A percentile compares a stretch with the other conserved stretches of the same genome.
Evolutionary conservation across 23 red algal genomes (phyloP).

Genomic region (Gracilaria caudata): DNA sequence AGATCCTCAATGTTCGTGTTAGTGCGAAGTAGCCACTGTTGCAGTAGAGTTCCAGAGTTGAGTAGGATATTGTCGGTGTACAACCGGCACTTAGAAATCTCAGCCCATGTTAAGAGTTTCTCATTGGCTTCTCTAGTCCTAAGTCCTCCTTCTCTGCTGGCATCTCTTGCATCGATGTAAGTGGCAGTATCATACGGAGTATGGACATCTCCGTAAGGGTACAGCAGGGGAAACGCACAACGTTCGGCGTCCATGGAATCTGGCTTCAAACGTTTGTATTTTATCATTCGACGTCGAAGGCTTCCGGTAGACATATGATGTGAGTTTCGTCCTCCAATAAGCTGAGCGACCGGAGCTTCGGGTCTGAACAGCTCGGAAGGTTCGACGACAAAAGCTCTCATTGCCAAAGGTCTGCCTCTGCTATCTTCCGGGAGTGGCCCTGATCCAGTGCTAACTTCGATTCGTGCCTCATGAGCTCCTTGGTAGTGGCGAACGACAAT

Average conservation of each 20-base stretch:
- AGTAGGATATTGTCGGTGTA: constrained; percentile 2
- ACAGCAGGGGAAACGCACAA: neutral
- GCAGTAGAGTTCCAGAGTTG: neutral
- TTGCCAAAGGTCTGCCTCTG: neutral
- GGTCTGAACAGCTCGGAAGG: neutral
- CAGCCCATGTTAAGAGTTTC: neutral
- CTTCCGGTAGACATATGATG: neutral
- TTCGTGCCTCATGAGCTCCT: neutral
- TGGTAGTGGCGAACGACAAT: neutral
- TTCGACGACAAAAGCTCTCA: neutral
- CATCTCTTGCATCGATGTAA: neutral
- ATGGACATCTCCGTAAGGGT: neutral
- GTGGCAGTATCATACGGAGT: neutral
- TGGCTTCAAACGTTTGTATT: neutral
- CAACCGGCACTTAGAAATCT: neutral
- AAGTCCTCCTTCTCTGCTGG: neutral
- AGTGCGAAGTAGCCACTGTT: neutral
- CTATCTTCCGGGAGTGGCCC: neutral
- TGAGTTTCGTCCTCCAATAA: neutral
- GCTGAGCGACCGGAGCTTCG: neutral
- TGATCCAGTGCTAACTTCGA: neutral
- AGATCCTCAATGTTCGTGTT: neutral
- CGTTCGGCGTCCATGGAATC: neutral
- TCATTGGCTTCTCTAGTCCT: neutral
- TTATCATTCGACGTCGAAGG: neutral